Conservation (phyloP, 371 early-diverging fungal species). For the Actinomucor elegans region DNA sequence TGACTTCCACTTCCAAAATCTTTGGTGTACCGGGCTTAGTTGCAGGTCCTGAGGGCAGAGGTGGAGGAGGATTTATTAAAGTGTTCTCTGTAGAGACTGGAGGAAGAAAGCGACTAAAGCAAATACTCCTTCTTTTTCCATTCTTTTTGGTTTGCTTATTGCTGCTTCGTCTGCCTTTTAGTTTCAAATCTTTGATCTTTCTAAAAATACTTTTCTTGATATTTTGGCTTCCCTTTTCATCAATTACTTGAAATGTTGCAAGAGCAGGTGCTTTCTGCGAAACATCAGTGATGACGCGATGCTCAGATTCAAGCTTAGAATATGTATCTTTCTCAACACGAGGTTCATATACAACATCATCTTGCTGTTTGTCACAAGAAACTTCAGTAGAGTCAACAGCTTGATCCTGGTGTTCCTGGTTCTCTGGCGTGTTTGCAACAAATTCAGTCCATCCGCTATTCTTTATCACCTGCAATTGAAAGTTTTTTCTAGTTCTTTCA, state of each 20-base stretch:
- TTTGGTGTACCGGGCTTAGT: too few species aligned
- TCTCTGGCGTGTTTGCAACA: conserved; percentile 12
- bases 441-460: conserved; percentile 46
- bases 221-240: neutral
- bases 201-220: conserved; percentile 18
- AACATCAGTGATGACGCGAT: neutral
- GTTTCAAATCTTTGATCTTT: conserved; percentile 23
- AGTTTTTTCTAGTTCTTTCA: conserved; percentile 35
- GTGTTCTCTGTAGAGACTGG: neutral
- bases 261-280: neutral
- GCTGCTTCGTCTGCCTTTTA: conserved; percentile 7
- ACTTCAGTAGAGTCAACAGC: neutral
- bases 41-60: neutral
- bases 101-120: neutral
- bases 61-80: neutral
- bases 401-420: neutral
- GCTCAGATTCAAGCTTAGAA: too few species aligned
- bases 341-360: too few species aligned
- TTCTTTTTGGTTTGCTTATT: conserved; percentile 1
- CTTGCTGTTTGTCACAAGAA: neutral
- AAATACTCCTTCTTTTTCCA: neutral
- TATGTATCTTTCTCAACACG: too few species aligned
- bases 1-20: conserved; percentile 40
- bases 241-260: too few species aligned
- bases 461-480: conserved; percentile 33